A percentile compares a stretch with the other conserved stretches of the same genome.
These are phyloP conservation scores for Diaporthe sp. DNA, from an alignment of 2,329 filamentous ascomycete species.

Conservation along the genomic window DNA sequence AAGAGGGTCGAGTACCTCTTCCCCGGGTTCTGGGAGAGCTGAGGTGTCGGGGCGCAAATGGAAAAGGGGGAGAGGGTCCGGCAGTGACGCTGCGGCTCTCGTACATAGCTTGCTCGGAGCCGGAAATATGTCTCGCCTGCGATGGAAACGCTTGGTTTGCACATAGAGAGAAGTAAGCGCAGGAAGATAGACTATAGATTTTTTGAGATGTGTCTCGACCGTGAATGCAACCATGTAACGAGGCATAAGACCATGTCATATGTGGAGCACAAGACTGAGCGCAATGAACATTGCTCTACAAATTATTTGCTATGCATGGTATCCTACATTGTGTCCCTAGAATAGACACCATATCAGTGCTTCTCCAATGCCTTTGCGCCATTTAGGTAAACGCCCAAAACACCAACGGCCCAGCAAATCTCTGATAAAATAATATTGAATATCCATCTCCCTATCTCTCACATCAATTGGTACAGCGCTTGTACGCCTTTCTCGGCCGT, in stretches of 20 bases:
- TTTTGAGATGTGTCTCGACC: background rate
- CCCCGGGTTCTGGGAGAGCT: constrained; percentile 76
- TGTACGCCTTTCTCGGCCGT: constrained; percentile 76
- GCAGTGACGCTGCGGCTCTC: constrained; percentile 4
- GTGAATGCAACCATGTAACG: background rate
- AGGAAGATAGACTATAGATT: constrained; percentile 7
- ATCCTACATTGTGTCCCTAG: constrained; percentile 13
- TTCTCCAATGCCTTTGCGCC: constrained; percentile 22
- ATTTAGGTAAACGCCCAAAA: background rate
- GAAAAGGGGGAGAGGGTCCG: background rate
- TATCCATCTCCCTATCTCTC: constrained; percentile 40
- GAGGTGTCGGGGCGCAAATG: background rate
- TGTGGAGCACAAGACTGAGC: background rate
- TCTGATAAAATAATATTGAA: background rate
- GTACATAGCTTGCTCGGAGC: background rate
- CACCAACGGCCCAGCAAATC: background rate
- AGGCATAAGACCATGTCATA: background rate
- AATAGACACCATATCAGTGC: background rate
- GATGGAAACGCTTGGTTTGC: background rate
- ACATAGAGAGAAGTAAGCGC: background rate
- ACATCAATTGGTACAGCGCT: constrained; percentile 74
- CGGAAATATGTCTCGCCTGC: background rate
- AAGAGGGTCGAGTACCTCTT: constrained; percentile 89
- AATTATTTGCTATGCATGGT: constrained; percentile 26
- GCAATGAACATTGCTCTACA: constrained; percentile 15